Percentiles rank a stretch among this genome's conserved stretches.
These are phyloP conservation scores for Aspergillus haitiensis DNA, from an alignment of 495 filamentous ascomycete genomes.

Conservation along the genomic window DNA sequence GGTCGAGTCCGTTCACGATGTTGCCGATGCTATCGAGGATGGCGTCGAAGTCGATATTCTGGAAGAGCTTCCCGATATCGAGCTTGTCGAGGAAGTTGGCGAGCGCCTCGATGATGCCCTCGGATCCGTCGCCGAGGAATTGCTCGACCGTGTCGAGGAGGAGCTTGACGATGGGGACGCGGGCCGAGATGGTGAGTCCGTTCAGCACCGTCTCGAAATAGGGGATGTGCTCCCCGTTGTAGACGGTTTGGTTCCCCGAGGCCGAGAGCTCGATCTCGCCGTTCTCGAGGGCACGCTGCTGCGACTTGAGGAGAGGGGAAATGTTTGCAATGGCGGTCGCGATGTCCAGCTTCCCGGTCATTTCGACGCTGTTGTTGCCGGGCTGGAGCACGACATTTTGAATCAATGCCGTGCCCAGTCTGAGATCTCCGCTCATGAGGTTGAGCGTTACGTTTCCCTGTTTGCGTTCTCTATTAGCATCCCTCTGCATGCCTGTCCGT, in stretches of 20 bases:
- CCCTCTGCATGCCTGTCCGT: no score
- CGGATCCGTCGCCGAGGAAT: constrained; percentile 9
- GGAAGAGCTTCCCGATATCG: constrained; percentile 8
- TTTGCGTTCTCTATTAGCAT: not conserved
- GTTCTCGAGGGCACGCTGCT: constrained; percentile 31
- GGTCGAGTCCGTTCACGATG: constrained; percentile 9
- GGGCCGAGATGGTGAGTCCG: constrained; percentile 38
- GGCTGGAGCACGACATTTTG: constrained; percentile 41
- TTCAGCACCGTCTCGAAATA: constrained; percentile 48
- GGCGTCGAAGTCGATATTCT: constrained; percentile 3
- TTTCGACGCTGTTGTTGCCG: constrained; percentile 46
- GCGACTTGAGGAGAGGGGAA: constrained; percentile 32
- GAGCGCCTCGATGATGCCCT: not conserved
- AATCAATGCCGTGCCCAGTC: constrained; percentile 42
- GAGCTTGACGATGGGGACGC: constrained; percentile 38
- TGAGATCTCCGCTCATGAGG: constrained; percentile 37
- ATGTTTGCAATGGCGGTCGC: constrained; percentile 33
- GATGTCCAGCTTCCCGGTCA: constrained; percentile 33
- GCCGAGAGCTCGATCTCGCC: constrained; percentile 44
- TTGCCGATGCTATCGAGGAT: constrained; percentile 2
- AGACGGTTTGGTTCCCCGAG: constrained; percentile 43
- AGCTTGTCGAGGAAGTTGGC: constrained; percentile 1
- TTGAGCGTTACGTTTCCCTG: constrained; percentile 49
- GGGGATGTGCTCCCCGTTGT: constrained; percentile 42
- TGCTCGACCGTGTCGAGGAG: constrained; percentile 31